Conservation (phyloP, 768 basidiomycete species). For the Tylopilus sp. region DNA sequence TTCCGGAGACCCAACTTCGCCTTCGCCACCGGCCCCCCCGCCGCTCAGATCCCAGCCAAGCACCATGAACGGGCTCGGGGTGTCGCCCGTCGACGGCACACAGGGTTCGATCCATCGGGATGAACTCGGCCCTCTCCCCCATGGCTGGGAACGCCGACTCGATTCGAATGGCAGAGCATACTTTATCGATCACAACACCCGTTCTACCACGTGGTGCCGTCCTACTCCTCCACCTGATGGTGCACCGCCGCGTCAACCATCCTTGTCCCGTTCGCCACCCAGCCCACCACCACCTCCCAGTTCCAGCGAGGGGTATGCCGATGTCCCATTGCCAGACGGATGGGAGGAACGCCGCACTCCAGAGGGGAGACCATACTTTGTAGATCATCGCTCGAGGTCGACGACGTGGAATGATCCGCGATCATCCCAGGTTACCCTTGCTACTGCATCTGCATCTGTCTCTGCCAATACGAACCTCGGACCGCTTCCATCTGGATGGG, state of each 20-base stretch:
- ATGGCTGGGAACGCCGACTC: slow-evolving; percentile 80
- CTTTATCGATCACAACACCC: slow-evolving; percentile 84
- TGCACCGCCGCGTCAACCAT: slow-evolving; percentile 15
- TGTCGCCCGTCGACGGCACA: not conserved
- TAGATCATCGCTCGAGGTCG: slow-evolving; percentile 77
- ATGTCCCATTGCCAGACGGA: slow-evolving; percentile 76
- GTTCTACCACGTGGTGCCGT: slow-evolving; percentile 79
- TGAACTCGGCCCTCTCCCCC: slow-evolving; percentile 60
- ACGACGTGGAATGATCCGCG: slow-evolving; percentile 93
- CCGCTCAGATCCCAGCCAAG: slow-evolving; percentile 15
- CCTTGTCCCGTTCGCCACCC: slow-evolving; percentile 15
- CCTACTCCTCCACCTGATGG: slow-evolving; percentile 30
- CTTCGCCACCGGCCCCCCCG: slow-evolving; percentile 8
- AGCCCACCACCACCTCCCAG: slow-evolving; percentile 29
- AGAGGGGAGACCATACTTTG: slow-evolving; percentile 77
- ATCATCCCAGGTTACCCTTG: slow-evolving; percentile 44
- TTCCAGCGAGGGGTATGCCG: slow-evolving; percentile 40
- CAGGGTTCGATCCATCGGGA: slow-evolving; percentile 44
- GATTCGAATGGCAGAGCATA: slow-evolving; percentile 68
- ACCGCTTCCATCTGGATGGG: slow-evolving; percentile 88
- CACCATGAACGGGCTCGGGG: slow-evolving; percentile 5
- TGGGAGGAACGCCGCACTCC: slow-evolving; percentile 92
- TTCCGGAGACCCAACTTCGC: slow-evolving; percentile 13
- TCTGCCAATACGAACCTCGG: slow-evolving; percentile 63
- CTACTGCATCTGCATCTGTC: slow-evolving; percentile 41